Evolutionary conservation across 2,329 filamentous ascomycete species (phyloP).

Genomic region (Aspergillus phoenicis): DNA sequence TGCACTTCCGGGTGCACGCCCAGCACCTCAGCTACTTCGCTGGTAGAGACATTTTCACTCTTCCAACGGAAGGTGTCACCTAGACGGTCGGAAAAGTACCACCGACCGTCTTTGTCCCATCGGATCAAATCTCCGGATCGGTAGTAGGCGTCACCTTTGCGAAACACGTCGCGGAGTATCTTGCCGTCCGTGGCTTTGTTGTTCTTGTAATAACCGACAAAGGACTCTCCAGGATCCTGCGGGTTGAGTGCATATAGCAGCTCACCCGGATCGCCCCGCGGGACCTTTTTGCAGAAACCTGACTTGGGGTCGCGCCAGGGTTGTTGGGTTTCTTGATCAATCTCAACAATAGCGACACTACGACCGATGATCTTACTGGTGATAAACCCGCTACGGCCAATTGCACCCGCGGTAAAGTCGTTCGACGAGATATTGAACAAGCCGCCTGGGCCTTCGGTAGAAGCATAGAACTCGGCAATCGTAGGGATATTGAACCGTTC

Average conservation of each 20-base stretch:
- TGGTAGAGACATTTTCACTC: constrained; percentile 79
- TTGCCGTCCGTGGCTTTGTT: constrained; percentile 70
- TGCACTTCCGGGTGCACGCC: constrained; percentile 66
- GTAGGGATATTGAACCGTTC: constrained; percentile 74
- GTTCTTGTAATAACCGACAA: constrained; percentile 83
- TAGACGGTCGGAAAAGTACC: constrained; percentile 73
- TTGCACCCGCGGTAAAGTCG: constrained; percentile 72
- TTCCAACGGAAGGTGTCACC: constrained; percentile 63
- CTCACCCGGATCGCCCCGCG: constrained; percentile 70
- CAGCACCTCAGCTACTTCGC: constrained; percentile 76
- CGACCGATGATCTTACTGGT: constrained; percentile 57
- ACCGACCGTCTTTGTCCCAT: constrained; percentile 69
- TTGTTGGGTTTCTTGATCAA: constrained; percentile 71
- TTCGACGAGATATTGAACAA: constrained; percentile 75
- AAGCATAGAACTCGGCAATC: constrained; percentile 79
- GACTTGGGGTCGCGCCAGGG: constrained; percentile 69
- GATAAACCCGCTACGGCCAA: constrained; percentile 71
- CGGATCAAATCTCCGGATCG: constrained; percentile 79
- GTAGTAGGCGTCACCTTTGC: constrained; percentile 78
- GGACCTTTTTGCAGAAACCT: constrained; percentile 65
- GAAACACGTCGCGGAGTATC: constrained; percentile 71
- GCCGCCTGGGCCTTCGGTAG: constrained; percentile 71
- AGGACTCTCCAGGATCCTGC: constrained; percentile 63
- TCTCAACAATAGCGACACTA: constrained; percentile 62
- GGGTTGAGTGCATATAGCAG: constrained; percentile 71